Conservation (phyloP, 1,284 basidiomycete species). For the Hemileia vastatrix region DNA sequence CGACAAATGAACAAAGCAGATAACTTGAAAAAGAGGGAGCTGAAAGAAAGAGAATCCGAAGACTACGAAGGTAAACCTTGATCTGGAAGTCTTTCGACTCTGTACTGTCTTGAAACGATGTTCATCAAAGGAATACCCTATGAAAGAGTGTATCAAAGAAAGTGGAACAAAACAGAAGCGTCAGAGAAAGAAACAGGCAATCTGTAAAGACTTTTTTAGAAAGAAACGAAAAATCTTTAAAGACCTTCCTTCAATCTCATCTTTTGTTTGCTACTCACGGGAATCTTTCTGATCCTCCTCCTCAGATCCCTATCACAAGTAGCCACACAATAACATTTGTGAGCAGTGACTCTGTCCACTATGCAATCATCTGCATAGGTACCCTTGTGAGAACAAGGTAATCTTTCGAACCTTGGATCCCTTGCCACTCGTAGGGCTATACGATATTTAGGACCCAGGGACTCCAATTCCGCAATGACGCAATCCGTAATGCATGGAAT, state of each 20-base stretch:
- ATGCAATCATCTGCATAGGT: slow-evolving; percentile 99
- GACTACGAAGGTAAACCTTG: slow-evolving; percentile 77
- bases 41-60: too few species aligned
- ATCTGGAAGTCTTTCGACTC: slow-evolving; percentile 84
- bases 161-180: not conserved
- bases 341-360: slow-evolving; percentile 81
- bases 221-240: slow-evolving; percentile 9
- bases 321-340: slow-evolving; percentile 94
- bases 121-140: slow-evolving; percentile 61
- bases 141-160: not conserved
- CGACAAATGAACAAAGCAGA: too few species aligned
- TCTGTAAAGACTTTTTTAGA: too few species aligned
- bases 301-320: slow-evolving; percentile 96
- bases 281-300: slow-evolving; percentile 77
- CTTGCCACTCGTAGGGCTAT: slow-evolving; percentile 89
- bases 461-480: slow-evolving; percentile 93
- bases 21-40: too few species aligned
- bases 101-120: slow-evolving; percentile 76
- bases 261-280: too few species aligned
- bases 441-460: slow-evolving; percentile 87
- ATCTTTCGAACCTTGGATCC: slow-evolving; percentile 88
- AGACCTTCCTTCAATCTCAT: slow-evolving; percentile 85
- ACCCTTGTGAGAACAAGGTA: slow-evolving; percentile 84
- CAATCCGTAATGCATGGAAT: slow-evolving; percentile 98
- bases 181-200: not conserved